phyloP scores from a whole-genome alignment of 805 yeast species.

The Candida yuanshanica region DNA sequence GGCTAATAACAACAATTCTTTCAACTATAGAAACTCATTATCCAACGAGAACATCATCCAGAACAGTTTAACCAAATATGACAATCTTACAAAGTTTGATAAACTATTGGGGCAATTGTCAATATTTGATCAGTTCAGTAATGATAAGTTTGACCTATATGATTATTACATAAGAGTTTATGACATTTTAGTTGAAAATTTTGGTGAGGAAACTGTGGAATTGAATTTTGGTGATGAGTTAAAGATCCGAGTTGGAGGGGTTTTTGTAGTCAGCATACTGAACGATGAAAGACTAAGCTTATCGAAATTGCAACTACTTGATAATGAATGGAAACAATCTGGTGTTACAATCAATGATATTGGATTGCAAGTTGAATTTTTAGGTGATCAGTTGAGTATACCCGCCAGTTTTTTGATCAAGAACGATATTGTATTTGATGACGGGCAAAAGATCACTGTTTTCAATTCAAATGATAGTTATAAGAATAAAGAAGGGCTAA shows the following conservation, averaged over 20 bases:
- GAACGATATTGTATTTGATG: constrained; percentile 1
- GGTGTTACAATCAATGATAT: constrained; percentile 3
- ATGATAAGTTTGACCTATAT: constrained; percentile 17
- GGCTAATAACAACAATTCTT: constrained; percentile 22
- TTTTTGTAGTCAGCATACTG: constrained; percentile 8
- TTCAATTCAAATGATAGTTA: constrained; percentile 6
- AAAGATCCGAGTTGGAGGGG: constrained; percentile 6
- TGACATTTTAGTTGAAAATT: constrained; percentile 2
- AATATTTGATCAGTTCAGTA: constrained; percentile 20
- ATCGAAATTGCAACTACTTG: not conserved
- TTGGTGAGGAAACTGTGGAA: constrained; percentile 7
- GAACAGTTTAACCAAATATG: constrained; percentile 11
- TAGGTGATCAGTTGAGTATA: not conserved
- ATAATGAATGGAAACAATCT: not conserved
- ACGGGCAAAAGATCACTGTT: not conserved
- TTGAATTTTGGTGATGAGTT: constrained; percentile 18
- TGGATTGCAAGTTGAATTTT: constrained; percentile 4
- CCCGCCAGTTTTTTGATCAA: constrained; percentile 3
- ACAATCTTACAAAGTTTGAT: constrained; percentile 16
- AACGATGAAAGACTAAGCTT: constrained; percentile 15
- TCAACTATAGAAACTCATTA: constrained; percentile 12
- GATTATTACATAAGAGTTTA: constrained; percentile 11
- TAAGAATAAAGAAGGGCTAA: constrained; percentile 1
- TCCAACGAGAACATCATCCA: constrained; percentile 15
- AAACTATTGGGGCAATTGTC: constrained; percentile 14